Percentiles rank a stretch among this genome's conserved stretches.
Evolutionary conservation across 306 rosid genomes (phyloP).

Genomic region (Luffa aegyptiaca): DNA sequence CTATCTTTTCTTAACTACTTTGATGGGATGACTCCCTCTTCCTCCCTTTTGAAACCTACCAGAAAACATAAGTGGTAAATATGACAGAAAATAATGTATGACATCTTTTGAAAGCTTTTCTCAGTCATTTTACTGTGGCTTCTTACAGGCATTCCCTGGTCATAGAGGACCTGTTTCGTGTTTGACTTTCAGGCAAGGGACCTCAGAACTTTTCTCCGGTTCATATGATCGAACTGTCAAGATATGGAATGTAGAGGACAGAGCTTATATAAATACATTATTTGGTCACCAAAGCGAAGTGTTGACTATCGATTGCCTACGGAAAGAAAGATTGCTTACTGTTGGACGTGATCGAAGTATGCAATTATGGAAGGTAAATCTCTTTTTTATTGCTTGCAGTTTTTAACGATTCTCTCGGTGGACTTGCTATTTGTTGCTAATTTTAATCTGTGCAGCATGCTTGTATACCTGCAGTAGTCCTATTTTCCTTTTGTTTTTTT

Average conservation of each 20-base stretch:
- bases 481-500: background rate
- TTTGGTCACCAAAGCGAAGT: slow-evolving; percentile 95
- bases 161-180: slow-evolving; percentile 82
- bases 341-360: slow-evolving; percentile 88
- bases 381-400: background rate
- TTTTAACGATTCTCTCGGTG: background rate
- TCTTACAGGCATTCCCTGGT: slow-evolving; percentile 82
- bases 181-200: slow-evolving; percentile 84
- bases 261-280: slow-evolving; percentile 75
- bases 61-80: background rate
- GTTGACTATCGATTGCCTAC: slow-evolving; percentile 62
- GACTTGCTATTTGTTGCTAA: background rate
- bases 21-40: background rate
- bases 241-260: slow-evolving; percentile 96
- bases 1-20: background rate
- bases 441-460: background rate
- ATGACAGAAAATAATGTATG: background rate
- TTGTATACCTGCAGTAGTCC: background rate
- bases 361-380: slow-evolving; percentile 80
- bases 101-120: slow-evolving; percentile 5
- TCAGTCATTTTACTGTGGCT: slow-evolving; percentile 5
- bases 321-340: slow-evolving; percentile 73
- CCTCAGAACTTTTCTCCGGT: slow-evolving; percentile 88
- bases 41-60: background rate
- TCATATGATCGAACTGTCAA: slow-evolving; percentile 83